Evolutionary conservation across 129 eudicot species (phyloP).

Genomic region (Flaveria trinervia): DNA sequence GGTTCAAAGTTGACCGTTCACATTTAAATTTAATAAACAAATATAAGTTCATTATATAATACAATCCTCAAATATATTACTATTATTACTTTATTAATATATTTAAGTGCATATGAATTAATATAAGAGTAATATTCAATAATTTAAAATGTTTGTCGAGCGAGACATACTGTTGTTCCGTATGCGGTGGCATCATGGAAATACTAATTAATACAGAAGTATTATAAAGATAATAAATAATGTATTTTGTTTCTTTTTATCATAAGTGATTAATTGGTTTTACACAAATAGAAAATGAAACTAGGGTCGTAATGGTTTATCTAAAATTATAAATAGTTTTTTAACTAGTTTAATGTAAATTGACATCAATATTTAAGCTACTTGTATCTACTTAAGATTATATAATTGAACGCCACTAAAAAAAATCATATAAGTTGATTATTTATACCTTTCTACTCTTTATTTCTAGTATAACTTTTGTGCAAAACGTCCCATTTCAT

Average conservation of each 20-base stretch:
- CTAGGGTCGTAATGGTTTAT: too few species aligned
- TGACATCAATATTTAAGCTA: constrained; percentile 2
- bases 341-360: background rate
- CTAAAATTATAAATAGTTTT: background rate
- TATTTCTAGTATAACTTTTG: background rate
- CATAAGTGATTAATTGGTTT: too few species aligned
- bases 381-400: background rate
- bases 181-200: background rate
- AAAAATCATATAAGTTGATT: background rate
- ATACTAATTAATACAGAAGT: background rate
- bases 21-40: too few species aligned
- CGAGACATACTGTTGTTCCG: background rate
- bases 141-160: background rate
- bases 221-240: too few species aligned
- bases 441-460: background rate
- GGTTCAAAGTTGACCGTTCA: too few species aligned
- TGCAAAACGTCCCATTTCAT: background rate
- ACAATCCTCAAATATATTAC: too few species aligned
- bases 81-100: too few species aligned
- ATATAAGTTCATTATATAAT: too few species aligned
- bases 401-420: background rate
- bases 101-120: too few species aligned
- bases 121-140: background rate
- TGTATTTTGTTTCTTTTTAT: too few species aligned
- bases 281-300: too few species aligned